Evolutionary conservation across 2,329 filamentous ascomycete species (phyloP), one percentile per base, ranked within the genome.

Genomic region (Fusarium torulosum): DNA sequence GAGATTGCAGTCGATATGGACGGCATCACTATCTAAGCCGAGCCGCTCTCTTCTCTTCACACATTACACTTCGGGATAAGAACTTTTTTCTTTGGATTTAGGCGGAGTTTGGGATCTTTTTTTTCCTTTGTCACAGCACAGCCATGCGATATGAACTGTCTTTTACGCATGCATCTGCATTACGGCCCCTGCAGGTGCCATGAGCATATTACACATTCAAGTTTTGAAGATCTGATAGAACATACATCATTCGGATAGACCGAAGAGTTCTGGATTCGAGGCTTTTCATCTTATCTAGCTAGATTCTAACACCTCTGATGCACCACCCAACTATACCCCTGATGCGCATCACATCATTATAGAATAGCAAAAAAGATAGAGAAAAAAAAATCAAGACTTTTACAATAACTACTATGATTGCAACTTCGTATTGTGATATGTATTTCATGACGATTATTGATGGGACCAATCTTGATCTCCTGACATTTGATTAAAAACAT

Each of bases 311-410:
- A 33, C 50, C 47, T 25, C 49, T 70, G 72, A 72, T 74, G 73
- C 67, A 63, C 19, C 46, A 42, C 50, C 66, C 33, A 66, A 66
- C 60, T 76, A 75, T 75, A 75, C 74, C 74, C 35, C 67, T 67
- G 72, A 73, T 75, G 74, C 68, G 69, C 70, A 74, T 74, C 71
- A 70, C 71, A 75, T 75, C 73, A 72, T 53, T 15, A 52, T 66
- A 64, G 57, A 60, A 65, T 38, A 63, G 57, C 54, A 54, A 27
- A 59, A 59, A 65, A 69, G 52, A 72, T 59, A 63, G 38, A n/a
- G 53, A 44, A 23, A 31, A 51, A 49, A 37, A 58, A 55, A 49
- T 38, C 37, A 49, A 49, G 71, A 17, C 52, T 56, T 56, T 59
- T 38, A 43, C 47, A 49, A 33, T 10, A 19, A 51, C 35, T 17